These are phyloP conservation scores for Nothomitra cinnamomea DNA, from an alignment of 2,329 filamentous ascomycete genomes.

Conservation along the genomic window DNA sequence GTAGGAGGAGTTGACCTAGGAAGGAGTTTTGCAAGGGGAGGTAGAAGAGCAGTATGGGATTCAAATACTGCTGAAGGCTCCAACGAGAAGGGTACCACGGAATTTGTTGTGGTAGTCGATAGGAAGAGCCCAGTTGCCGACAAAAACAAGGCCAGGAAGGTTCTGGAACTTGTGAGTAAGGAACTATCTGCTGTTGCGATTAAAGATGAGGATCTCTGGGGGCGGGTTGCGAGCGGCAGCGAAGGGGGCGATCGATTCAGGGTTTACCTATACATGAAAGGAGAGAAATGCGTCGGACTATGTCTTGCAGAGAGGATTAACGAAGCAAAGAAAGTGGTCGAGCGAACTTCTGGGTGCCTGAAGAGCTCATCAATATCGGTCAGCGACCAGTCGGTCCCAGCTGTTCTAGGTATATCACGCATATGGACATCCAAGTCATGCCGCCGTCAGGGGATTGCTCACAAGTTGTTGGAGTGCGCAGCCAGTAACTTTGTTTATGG, in stretches of 20 bases:
- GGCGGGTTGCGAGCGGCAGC: conserved; percentile 20
- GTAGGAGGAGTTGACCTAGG: conserved; percentile 42
- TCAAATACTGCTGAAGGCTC: not conserved
- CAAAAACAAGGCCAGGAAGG: conserved; percentile 35
- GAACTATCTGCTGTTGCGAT: conserved; percentile 46
- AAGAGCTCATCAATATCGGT: conserved; percentile 5
- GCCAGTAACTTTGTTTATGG: conserved; percentile 16
- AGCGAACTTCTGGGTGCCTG: not conserved
- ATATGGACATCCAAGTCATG: conserved; percentile 15
- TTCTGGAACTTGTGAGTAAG: conserved; percentile 43
- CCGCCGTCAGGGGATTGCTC: conserved; percentile 15
- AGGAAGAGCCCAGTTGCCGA: conserved; percentile 33
- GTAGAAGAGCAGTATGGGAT: not conserved
- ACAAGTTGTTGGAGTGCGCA: conserved; percentile 12
- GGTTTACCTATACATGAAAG: conserved; percentile 43
- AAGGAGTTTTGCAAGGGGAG: conserved; percentile 35
- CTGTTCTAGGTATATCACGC: conserved; percentile 15
- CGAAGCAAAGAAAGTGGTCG: conserved; percentile 34
- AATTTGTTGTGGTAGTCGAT: conserved; percentile 40
- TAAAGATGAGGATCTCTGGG: conserved; percentile 39
- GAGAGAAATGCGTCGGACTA: conserved; percentile 43
- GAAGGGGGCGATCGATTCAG: conserved; percentile 31
- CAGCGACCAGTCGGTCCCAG: conserved; percentile 6
- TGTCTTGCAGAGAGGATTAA: conserved; percentile 44
- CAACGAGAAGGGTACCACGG: conserved; percentile 14